A percentile compares a stretch with the other conserved stretches of the same genome.
Evolutionary conservation across 2,329 filamentous ascomycete species (phyloP).

Genomic region (Pleoardoris graminearum): DNA sequence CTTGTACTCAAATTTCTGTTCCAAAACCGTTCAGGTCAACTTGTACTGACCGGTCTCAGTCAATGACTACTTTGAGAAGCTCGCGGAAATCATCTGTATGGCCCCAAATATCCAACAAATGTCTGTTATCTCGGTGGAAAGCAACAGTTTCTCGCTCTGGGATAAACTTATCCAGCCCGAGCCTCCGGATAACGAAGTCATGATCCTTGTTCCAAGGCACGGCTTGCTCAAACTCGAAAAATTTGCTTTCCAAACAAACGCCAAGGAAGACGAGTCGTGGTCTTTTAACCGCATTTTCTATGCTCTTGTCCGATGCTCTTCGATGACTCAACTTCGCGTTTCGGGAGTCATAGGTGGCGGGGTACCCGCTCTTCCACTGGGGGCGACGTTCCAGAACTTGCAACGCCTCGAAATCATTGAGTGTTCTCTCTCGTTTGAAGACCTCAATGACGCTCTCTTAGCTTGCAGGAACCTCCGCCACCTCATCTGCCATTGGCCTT

Average conservation of each 20-base stretch:
- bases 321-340: conserved; percentile 19
- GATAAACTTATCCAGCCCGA: conserved; percentile 9
- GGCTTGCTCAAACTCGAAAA: conserved; percentile 19
- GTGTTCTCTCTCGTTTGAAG: conserved; percentile 15
- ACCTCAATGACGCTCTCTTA: conserved; percentile 12
- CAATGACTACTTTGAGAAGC: conserved; percentile 21
- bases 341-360: conserved; percentile 13
- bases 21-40: neutral
- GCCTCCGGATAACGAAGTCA: neutral
- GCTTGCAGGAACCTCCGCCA: conserved; percentile 23
- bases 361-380: neutral
- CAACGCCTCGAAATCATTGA: conserved; percentile 26
- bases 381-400: conserved; percentile 11
- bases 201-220: neutral
- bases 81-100: conserved; percentile 21
- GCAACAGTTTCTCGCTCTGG: conserved; percentile 26
- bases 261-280: neutral
- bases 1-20: neutral
- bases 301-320: conserved; percentile 11
- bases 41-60: conserved; percentile 1
- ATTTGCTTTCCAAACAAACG: conserved; percentile 25
- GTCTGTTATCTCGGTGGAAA: conserved; percentile 28
- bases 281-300: conserved; percentile 16
- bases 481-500: conserved; percentile 28
- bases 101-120: conserved; percentile 29